A percentile compares a stretch with the other conserved stretches of the same genome.
These are phyloP conservation scores for Tripterygium wilfordii DNA, from an alignment of 177 flowering plant genomes.

Conservation along the genomic window DNA sequence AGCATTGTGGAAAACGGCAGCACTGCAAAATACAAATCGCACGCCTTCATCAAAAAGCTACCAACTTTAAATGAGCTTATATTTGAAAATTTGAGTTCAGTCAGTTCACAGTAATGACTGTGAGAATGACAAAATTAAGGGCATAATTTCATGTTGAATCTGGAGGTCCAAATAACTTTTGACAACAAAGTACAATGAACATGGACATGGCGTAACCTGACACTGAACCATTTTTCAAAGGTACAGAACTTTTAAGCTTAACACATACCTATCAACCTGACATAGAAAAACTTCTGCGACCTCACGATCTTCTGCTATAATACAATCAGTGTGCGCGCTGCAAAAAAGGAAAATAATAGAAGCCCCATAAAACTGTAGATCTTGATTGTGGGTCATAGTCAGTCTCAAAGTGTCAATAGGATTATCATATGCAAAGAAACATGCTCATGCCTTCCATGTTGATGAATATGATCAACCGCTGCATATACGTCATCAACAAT, in stretches of 20 bases:
- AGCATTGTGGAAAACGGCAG: conserved; percentile 97
- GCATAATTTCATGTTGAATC: no score
- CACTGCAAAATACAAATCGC: conserved; percentile 44
- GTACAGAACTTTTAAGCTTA: not conserved
- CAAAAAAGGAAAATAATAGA: conserved; percentile 1
- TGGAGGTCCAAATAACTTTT: no score
- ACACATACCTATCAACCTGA: conserved; percentile 82
- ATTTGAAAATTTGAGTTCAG: no score
- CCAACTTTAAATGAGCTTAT: not conserved
- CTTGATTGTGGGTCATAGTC: no score
- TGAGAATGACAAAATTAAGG: no score
- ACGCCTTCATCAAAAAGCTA: not conserved
- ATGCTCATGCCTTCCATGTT: conserved; percentile 77
- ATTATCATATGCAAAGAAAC: not conserved
- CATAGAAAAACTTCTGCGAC: conserved; percentile 68
- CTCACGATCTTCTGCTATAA: conserved; percentile 69
- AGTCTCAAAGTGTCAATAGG: no score
- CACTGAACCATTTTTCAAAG: not conserved
- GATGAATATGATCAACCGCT: conserved; percentile 90
- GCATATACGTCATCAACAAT: conserved; percentile 81
- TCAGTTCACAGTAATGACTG: no score
- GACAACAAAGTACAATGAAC: no score
- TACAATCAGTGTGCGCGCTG: conserved; percentile 97
- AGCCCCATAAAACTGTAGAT: not conserved
- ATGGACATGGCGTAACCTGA: not conserved